Evolutionary conservation across 208 protist species (phyloP).

Genomic region (Angomonas deanei): DNA sequence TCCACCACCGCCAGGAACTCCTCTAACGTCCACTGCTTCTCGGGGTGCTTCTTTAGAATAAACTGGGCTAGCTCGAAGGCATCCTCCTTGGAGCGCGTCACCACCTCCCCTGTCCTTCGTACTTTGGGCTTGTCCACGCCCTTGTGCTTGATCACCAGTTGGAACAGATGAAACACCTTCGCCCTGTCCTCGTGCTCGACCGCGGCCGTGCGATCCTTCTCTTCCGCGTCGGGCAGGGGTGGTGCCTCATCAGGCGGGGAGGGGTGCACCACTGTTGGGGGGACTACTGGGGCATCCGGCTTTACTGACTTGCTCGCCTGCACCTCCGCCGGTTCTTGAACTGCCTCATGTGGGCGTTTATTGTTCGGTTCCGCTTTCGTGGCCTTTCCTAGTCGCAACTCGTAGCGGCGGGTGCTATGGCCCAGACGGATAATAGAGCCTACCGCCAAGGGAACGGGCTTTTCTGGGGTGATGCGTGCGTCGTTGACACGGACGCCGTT

Average conservation of each 20-base stretch:
- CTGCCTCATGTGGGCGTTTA: constrained; percentile 4
- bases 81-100: constrained; percentile 71
- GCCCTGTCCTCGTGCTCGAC: not conserved
- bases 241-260: not conserved
- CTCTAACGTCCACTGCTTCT: constrained; percentile 55
- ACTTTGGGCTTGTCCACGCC: constrained; percentile 63
- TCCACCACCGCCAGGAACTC: constrained; percentile 50
- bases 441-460: constrained; percentile 54
- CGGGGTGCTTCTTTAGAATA: constrained; percentile 19
- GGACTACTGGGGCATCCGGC: too few species aligned
- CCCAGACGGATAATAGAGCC: constrained; percentile 64
- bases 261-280: not conserved
- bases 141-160: constrained; percentile 88
- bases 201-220: not conserved
- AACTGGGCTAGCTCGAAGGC: constrained; percentile 57
- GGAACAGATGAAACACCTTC: constrained; percentile 52
- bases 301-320: not conserved
- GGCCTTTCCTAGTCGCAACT: constrained; percentile 41
- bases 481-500: constrained; percentile 78
- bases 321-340: not conserved
- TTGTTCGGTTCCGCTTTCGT: constrained; percentile 10
- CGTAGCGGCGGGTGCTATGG: constrained; percentile 71
- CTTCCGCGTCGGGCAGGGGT: not conserved
- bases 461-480: constrained; percentile 34
- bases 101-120: constrained; percentile 65